Conservation (phyloP, 2,329 filamentous ascomycete genomes). For the Penicillium verrucosum region DNA sequence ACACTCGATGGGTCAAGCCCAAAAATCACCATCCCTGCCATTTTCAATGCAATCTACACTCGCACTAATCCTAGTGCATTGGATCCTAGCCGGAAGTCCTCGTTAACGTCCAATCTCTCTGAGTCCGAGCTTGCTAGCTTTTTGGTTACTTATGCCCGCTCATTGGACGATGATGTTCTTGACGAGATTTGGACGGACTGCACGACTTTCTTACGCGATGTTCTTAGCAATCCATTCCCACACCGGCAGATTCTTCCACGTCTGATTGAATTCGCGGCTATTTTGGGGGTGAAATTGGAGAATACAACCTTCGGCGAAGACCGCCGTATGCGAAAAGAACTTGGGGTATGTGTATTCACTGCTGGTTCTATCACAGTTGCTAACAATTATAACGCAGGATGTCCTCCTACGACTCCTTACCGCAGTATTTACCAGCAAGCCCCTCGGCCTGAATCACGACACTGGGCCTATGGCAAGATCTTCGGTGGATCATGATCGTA, state of each 20-base stretch:
- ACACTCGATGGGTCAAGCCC: conserved; percentile 88
- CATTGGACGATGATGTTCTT: conserved; percentile 93
- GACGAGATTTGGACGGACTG: conserved; percentile 98
- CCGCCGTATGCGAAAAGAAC: conserved; percentile 81
- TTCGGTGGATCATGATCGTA: conserved; percentile 42
- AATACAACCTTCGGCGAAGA: conserved; percentile 98
- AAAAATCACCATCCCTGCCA: conserved; percentile 84
- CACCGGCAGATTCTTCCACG: conserved; percentile 86
- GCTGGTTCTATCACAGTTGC: conserved; percentile 19
- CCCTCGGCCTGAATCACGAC: conserved; percentile 67
- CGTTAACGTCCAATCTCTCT: conserved; percentile 77
- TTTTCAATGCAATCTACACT: conserved; percentile 95
- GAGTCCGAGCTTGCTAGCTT: conserved; percentile 85
- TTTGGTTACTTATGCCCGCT: conserved; percentile 82
- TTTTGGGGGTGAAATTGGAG: conserved; percentile 90
- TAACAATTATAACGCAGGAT: conserved; percentile 55
- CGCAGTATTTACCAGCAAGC: conserved; percentile 89
- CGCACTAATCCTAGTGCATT: conserved; percentile 80
- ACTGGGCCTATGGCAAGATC: conserved; percentile 40
- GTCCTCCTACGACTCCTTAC: conserved; percentile 82
- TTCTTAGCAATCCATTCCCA: conserved; percentile 89
- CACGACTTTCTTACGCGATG: conserved; percentile 81
- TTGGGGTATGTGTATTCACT: conserved; percentile 62
- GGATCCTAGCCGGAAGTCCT: conserved; percentile 77
- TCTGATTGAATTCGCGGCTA: conserved; percentile 81